Evolutionary conservation across 345 rosid genomes (phyloP).

Genomic region (Salix suchowensis): DNA sequence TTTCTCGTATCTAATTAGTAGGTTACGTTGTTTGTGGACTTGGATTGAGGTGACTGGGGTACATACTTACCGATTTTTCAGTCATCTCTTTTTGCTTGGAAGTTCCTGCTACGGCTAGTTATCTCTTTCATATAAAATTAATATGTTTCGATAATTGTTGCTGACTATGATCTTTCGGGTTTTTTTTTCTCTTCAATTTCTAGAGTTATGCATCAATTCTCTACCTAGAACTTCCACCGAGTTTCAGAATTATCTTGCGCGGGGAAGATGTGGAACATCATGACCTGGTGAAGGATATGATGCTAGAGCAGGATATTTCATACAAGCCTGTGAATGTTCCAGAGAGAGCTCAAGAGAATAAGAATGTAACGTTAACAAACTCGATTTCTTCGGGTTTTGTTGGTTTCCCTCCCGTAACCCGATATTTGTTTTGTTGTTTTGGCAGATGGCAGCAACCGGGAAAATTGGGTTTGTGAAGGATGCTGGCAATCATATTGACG

Average conservation of each 20-base stretch:
- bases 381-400: not conserved
- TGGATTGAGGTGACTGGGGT: no score
- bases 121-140: no score
- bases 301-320: constrained; percentile 29
- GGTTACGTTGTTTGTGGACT: no score
- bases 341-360: constrained; percentile 21
- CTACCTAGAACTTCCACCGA: constrained; percentile 54
- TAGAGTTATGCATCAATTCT: constrained; percentile 83
- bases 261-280: constrained; percentile 60
- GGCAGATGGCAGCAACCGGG: constrained; percentile 49
- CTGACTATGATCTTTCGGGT: not conserved
- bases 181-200: not conserved
- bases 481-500: constrained; percentile 58
- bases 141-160: not conserved
- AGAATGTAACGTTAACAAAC: constrained; percentile 29
- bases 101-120: no score
- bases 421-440: not conserved
- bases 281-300: constrained; percentile 55
- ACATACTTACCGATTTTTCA: no score
- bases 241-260: constrained; percentile 53
- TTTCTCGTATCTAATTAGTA: no score
- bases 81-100: no score
- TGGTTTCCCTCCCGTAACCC: not conserved
- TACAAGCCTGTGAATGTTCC: constrained; percentile 45
- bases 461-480: constrained; percentile 82